Conservation (phyloP, 2,329 filamentous ascomycete genomes). For the Epichloe glyceriae region DNA sequence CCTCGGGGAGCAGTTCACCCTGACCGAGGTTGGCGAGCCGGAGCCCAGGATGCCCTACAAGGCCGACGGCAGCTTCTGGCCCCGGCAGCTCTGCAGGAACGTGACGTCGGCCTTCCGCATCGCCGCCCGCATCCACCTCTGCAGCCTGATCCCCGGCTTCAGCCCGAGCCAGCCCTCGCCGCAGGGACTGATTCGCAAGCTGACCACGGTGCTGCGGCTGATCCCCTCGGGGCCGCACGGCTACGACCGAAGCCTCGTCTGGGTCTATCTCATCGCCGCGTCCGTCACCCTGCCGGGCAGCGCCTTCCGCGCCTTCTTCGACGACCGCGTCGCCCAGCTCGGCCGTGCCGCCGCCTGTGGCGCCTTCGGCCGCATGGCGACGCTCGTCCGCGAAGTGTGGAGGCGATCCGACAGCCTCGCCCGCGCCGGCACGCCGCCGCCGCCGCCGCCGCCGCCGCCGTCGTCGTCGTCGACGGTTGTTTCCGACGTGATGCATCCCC, state of each 20-base stretch:
- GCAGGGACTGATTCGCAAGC: constrained; percentile 62
- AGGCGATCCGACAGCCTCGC: constrained; percentile 51
- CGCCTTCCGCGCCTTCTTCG: constrained; percentile 64
- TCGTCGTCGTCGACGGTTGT: constrained; percentile 18
- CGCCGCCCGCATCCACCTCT: constrained; percentile 91
- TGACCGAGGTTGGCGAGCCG: constrained; percentile 56
- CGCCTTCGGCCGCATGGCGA: constrained; percentile 72
- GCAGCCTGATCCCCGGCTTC: constrained; percentile 84
- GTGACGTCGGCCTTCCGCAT: constrained; percentile 85
- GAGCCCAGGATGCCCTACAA: constrained; percentile 49
- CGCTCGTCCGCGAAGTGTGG: constrained; percentile 76
- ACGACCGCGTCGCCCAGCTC: constrained; percentile 59
- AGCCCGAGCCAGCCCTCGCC: constrained; percentile 62
- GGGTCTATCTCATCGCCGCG: constrained; percentile 84
- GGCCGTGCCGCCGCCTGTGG: constrained; percentile 69
- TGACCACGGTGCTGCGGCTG: constrained; percentile 62
- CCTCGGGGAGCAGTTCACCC: constrained; percentile 75
- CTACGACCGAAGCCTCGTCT: constrained; percentile 82
- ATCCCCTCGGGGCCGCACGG: constrained; percentile 72
- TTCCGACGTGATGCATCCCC: constrained; percentile 36
- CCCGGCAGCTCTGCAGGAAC: constrained; percentile 74
- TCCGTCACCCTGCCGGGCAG: constrained; percentile 62
- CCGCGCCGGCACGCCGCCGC: constrained; percentile 22
- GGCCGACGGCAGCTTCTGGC: constrained; percentile 61
- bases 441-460: no score